Percentiles rank a stretch among this genome's conserved stretches.
These are phyloP conservation scores for Flueggea neowawraea DNA, from an alignment of 441 rosid species.

Conservation along the genomic window DNA sequence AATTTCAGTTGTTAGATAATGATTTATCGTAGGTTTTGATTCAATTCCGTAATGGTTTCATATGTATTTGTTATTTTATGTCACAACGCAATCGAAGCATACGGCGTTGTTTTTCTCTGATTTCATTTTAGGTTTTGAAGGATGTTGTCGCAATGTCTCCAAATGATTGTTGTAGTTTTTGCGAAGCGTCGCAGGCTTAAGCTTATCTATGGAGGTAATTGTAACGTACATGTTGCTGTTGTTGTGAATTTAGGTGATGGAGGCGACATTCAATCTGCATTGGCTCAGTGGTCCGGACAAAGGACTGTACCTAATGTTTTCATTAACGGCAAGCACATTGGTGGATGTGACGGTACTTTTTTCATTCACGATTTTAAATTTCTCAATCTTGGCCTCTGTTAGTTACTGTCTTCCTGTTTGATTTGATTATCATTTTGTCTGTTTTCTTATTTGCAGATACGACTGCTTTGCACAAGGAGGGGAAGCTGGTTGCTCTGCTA, in stretches of 20 bases:
- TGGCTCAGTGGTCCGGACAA: constrained; percentile 53
- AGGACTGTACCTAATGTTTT: constrained; percentile 64
- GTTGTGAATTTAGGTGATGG: constrained; percentile 49
- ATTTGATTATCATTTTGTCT: background rate
- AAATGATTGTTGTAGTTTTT: background rate
- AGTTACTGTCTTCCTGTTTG: background rate
- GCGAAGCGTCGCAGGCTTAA: background rate
- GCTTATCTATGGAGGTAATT: no score
- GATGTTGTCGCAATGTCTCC: no score
- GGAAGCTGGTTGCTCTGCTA: constrained; percentile 68
- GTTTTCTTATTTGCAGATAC: constrained; percentile 31
- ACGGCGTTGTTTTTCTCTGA: no score
- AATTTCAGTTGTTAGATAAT: no score
- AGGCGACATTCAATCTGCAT: constrained; percentile 44
- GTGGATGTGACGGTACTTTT: constrained; percentile 48
- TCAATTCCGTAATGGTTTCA: no score
- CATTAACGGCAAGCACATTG: constrained; percentile 58
- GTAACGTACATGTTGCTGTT: background rate
- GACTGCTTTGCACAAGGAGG: constrained; percentile 37
- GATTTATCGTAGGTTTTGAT: no score
- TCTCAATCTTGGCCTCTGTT: background rate
- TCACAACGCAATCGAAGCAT: no score
- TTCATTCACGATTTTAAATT: background rate
- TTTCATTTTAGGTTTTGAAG: no score
- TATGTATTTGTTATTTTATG: no score